phyloP scores from a whole-genome alignment of 2,329 filamentous ascomycete genomes.

The Phyllosticta citrichinensis region DNA sequence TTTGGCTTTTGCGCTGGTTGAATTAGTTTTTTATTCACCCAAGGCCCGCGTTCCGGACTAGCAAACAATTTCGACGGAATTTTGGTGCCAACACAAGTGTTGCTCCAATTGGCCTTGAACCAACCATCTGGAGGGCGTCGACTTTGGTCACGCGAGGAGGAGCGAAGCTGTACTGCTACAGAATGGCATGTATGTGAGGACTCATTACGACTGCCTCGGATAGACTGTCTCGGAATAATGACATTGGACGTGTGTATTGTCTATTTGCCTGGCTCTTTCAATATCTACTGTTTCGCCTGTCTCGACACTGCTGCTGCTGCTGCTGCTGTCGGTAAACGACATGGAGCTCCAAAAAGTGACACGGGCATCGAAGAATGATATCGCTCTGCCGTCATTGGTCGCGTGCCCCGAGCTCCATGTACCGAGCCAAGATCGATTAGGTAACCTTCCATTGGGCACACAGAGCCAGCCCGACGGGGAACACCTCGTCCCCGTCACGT shows the following conservation, averaged over 20 bases:
- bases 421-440: not conserved
- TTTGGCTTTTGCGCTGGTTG: not conserved
- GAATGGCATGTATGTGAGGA: constrained; percentile 1
- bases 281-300: not conserved
- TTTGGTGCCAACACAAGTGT: constrained; percentile 1
- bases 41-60: not conserved
- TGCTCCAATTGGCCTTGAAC: not conserved
- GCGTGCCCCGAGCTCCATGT: not conserved
- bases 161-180: not conserved
- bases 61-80: constrained; percentile 3
- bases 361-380: not conserved
- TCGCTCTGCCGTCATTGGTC: not conserved
- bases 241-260: constrained; percentile 6
- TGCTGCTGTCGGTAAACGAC: too few relatives aligned
- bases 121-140: not conserved
- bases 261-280: too few relatives aligned
- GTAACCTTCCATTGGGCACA: too few relatives aligned
- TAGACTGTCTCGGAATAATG: constrained; percentile 10
- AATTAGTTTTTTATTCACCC: not conserved
- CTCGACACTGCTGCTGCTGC: not conserved
- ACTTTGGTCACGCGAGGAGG: not conserved
- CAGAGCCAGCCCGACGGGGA: too few relatives aligned
- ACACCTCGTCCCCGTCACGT: too few relatives aligned
- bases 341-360: not conserved
- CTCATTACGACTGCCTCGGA: constrained; percentile 8